Conservation (phyloP, 371 early-diverging fungal species). For the Mucor irregularis region DNA sequence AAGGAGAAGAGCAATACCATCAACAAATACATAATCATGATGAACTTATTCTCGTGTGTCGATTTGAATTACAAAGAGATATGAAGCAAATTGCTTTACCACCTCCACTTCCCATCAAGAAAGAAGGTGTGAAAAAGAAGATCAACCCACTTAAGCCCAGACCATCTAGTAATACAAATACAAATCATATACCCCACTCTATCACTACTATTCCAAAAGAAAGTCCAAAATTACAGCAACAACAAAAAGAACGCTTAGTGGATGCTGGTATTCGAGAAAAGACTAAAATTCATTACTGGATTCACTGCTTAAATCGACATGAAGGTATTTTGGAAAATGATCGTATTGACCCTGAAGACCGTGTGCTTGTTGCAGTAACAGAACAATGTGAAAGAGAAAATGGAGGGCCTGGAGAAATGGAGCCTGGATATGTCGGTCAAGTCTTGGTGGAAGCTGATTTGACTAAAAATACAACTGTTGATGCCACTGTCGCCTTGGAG, state of each 20-base stretch:
- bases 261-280: conserved; percentile 1
- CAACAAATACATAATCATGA: not conserved
- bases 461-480: conserved; percentile 20
- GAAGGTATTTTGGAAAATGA: conserved; percentile 22
- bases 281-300: conserved; percentile 42
- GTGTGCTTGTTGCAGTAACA: conserved; percentile 41
- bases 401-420: conserved; percentile 22
- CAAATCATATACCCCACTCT: too few relatives aligned
- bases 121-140: conserved; percentile 1
- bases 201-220: too few relatives aligned
- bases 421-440: conserved; percentile 34
- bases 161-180: not conserved
- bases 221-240: not conserved
- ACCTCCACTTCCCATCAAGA: not conserved
- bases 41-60: conserved; percentile 29
- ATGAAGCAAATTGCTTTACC: conserved; percentile 4
- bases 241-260: not conserved
- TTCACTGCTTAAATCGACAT: conserved; percentile 44
- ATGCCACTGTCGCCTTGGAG: conserved; percentile 35
- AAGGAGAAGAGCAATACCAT: not conserved
- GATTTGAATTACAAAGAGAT: conserved; percentile 44
- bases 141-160: not conserved
- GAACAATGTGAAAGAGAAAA: conserved; percentile 28
- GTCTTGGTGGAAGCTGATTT: conserved; percentile 19
- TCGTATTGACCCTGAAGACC: conserved; percentile 41